Evolutionary conservation across 2,329 filamentous ascomycete genomes (phyloP).

Genomic region (Leptodontidium sp.): DNA sequence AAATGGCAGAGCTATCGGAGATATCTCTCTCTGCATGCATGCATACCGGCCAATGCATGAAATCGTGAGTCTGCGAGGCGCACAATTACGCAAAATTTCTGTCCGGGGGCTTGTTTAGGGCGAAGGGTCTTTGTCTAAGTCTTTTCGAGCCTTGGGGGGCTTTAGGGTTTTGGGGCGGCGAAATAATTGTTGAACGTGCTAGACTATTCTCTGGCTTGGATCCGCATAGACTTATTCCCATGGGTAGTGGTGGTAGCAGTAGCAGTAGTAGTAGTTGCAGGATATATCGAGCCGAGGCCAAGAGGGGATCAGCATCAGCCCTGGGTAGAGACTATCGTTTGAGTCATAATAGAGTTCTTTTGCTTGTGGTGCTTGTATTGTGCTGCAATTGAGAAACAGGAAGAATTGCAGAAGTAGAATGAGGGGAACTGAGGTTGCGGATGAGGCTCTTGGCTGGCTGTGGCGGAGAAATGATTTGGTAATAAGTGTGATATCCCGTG

Average conservation of each 20-base stretch:
- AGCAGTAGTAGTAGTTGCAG: too few relatives aligned
- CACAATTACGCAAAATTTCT: slow-evolving; percentile 7
- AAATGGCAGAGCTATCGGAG: neutral
- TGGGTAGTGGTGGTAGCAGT: neutral
- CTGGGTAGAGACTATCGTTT: too few relatives aligned
- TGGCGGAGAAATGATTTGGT: too few relatives aligned
- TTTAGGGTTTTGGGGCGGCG: neutral
- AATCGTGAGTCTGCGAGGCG: neutral
- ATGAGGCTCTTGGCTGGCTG: neutral
- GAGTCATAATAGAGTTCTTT: too few relatives aligned
- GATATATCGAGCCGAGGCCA: neutral
- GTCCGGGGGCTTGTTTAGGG: neutral
- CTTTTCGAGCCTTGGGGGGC: neutral
- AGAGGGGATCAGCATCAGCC: neutral
- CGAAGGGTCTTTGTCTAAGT: neutral
- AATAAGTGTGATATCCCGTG: neutral
- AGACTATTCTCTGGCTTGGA: neutral
- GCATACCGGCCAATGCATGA: neutral
- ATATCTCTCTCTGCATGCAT: slow-evolving; percentile 5
- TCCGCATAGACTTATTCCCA: slow-evolving; percentile 9
- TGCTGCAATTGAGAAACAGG: neutral
- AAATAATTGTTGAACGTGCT: slow-evolving; percentile 3
- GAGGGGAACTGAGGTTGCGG: neutral
- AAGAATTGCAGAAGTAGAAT: too few relatives aligned
- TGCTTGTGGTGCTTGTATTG: too few relatives aligned